A percentile compares a stretch with the other conserved stretches of the same genome.
Evolutionary conservation across 2,329 filamentous ascomycete genomes (phyloP).

Genomic region (Ophiocordyceps camponoti-saundersi): DNA sequence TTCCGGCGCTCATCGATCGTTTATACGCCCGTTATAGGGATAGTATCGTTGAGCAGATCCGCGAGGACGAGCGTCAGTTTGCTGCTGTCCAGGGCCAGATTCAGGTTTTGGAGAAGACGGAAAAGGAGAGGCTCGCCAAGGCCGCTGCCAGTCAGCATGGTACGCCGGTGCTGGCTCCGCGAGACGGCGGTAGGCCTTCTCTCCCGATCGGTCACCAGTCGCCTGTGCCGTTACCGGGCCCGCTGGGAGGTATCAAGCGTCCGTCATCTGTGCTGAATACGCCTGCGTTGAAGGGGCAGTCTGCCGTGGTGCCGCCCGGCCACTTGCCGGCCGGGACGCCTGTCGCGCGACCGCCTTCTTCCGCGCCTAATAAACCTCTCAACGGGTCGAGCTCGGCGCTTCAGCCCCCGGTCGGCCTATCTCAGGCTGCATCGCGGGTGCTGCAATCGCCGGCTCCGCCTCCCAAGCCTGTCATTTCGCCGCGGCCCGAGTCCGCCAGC

Average conservation of each 20-base stretch:
- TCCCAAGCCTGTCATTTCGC: conserved; percentile 14
- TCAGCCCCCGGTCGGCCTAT: conserved; percentile 17
- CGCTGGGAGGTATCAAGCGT: conserved; percentile 10
- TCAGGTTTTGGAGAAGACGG: conserved; percentile 41
- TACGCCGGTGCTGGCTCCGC: conserved; percentile 14
- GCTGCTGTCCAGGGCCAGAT: conserved; percentile 50
- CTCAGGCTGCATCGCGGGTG: conserved; percentile 13
- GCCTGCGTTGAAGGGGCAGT: conserved; percentile 4
- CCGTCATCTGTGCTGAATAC: conserved; percentile 13
- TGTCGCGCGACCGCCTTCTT: conserved; percentile 11
- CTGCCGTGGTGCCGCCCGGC: conserved; percentile 11
- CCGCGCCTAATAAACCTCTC: conserved; percentile 11
- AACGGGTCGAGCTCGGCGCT: conserved; percentile 15
- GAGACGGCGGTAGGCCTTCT: conserved; percentile 12
- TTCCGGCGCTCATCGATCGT: conserved; percentile 54
- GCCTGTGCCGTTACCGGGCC: conserved; percentile 6
- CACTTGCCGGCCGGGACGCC: conserved; percentile 12
- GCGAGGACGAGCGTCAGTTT: conserved; percentile 55
- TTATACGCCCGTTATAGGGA: conserved; percentile 63
- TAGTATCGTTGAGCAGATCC: conserved; percentile 50
- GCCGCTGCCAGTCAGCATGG: conserved; percentile 18
- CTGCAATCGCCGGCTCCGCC: conserved; percentile 14
- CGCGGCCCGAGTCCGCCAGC: conserved; percentile 15
- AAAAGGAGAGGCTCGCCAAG: conserved; percentile 18
- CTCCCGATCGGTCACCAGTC: conserved; percentile 10